These are phyloP conservation scores for Halophytophthora batemanensis DNA, from an alignment of 352 stramenopile genomes.

Conservation along the genomic window DNA sequence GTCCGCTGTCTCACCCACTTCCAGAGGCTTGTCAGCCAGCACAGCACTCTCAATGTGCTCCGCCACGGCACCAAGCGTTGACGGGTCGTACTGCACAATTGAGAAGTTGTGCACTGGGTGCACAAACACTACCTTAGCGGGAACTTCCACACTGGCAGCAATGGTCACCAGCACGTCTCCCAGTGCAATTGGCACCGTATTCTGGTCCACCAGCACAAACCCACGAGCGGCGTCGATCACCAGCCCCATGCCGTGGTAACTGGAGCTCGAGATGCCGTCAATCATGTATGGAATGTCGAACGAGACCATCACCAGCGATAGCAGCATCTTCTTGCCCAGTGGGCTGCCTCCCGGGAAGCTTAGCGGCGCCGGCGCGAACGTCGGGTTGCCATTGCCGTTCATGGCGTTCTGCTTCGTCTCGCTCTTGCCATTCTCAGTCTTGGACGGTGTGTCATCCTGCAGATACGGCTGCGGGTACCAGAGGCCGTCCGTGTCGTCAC, in stretches of 20 bases:
- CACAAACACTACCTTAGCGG: slow-evolving; percentile 86
- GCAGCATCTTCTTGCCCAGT: slow-evolving; percentile 66
- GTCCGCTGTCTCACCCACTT: slow-evolving; percentile 74
- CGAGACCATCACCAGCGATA: slow-evolving; percentile 88
- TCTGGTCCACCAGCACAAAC: slow-evolving; percentile 92
- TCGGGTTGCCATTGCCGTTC: slow-evolving; percentile 37
- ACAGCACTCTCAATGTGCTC: slow-evolving; percentile 55
- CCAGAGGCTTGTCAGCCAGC: slow-evolving; percentile 58
- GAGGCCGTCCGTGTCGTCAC: slow-evolving; percentile 68
- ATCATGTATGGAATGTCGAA: slow-evolving; percentile 92
- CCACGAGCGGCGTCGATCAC: slow-evolving; percentile 81
- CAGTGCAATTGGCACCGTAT: slow-evolving; percentile 87
- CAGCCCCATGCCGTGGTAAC: slow-evolving; percentile 87
- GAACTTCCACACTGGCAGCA: slow-evolving; percentile 84
- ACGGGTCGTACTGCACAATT: slow-evolving; percentile 88
- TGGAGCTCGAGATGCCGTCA: slow-evolving; percentile 88
- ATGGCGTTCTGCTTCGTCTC: slow-evolving; percentile 16
- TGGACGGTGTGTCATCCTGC: background rate
- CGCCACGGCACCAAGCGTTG: slow-evolving; percentile 54
- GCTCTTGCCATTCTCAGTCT: slow-evolving; percentile 14
- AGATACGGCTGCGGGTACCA: slow-evolving; percentile 54
- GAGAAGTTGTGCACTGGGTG: slow-evolving; percentile 92
- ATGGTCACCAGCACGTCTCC: slow-evolving; percentile 88
- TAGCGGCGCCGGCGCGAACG: slow-evolving; percentile 51
- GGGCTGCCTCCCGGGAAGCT: slow-evolving; percentile 68